Evolutionary conservation across 805 yeast genomes (phyloP), one percentile per base, ranked within the genome.

Genomic region (Ogataea wickerhamii): DNA sequence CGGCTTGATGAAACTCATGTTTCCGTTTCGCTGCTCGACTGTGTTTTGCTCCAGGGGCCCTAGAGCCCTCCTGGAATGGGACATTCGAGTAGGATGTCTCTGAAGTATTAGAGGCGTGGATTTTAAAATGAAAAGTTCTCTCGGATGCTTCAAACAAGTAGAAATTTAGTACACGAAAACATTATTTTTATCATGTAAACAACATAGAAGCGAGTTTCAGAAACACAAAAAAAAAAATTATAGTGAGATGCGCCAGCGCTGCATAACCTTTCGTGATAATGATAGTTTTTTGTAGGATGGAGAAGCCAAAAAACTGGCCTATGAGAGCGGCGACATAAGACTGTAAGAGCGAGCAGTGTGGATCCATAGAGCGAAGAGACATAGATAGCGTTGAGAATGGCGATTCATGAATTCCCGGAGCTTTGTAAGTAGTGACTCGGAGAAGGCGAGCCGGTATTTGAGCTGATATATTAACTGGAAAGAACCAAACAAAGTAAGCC

Each of bases 401-500:
- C 63, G 23, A 45, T 60, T 17, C 52, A 59, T 39, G 67, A 68
- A 49, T 51, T 67, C 32, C 74, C 74, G 19, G 67, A 64, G 41
- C 58, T 65, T 32, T 58, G 73, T 67, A 61, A 50, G 73, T 67
- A 11, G 7, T 22, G 25, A 22, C 8, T 22, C 18, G 4, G 8
- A 18, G 27, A 18, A n/a, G 4, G 6, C 16, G 18, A 3, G 10
- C 4, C 16, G 17, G n/a, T 8, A 17, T 36, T 10, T 22, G 6
- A 12, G 14, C 20, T 16, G 11, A 8, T 3, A 14, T 22, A 18
- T 13, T 14, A 16, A 14, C 11, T 17, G 12, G 10, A 5, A 10
- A 25, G 3, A 19, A 21, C 17, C 12, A 22, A 22, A 8, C 25
- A 22, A 8, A 82, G 89, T 86, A 49, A 71, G 87, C 39, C 85